Percentiles rank a stretch among this genome's conserved stretches.
Evolutionary conservation across 208 protist genomes (phyloP).

Genomic region (Leishmania martiniquensis): DNA sequence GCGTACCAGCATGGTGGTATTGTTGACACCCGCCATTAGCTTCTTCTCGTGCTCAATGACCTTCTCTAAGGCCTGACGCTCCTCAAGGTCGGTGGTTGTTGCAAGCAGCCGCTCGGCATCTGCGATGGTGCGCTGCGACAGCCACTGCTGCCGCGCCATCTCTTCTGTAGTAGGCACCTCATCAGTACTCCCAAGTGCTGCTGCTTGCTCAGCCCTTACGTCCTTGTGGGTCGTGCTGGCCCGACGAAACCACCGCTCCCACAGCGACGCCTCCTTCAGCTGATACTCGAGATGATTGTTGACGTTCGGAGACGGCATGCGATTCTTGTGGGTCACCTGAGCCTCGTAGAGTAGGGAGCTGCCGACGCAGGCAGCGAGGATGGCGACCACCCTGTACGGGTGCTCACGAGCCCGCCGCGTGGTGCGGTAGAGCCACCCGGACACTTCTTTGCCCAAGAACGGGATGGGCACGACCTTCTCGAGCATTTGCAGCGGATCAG

Average conservation of each 20-base stretch:
- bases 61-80: constrained; percentile 56
- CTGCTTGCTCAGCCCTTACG: constrained; percentile 1
- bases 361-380: constrained; percentile 48
- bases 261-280: constrained; percentile 47
- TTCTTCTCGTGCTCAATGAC: constrained; percentile 68
- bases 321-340: constrained; percentile 79
- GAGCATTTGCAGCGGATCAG: constrained; percentile 45
- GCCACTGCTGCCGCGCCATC: constrained; percentile 14
- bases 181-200: not conserved
- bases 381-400: constrained; percentile 51
- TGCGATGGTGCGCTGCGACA: constrained; percentile 41
- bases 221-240: constrained; percentile 10
- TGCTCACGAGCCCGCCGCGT: constrained; percentile 68
- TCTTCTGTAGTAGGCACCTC: constrained; percentile 11
- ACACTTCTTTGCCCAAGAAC: constrained; percentile 79
- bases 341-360: constrained; percentile 77
- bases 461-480: constrained; percentile 88
- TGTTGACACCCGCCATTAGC: constrained; percentile 48
- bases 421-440: constrained; percentile 82
- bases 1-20: constrained; percentile 78
- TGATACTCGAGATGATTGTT: constrained; percentile 88
- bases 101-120: constrained; percentile 60
- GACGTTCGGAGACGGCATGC: constrained; percentile 81
- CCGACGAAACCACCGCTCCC: constrained; percentile 35
- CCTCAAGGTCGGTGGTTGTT: constrained; percentile 42